Percentiles rank a stretch among this genome's conserved stretches.
Conservation (phyloP, 139 green algal genomes). For the Spirogloea muscicola region DNA sequence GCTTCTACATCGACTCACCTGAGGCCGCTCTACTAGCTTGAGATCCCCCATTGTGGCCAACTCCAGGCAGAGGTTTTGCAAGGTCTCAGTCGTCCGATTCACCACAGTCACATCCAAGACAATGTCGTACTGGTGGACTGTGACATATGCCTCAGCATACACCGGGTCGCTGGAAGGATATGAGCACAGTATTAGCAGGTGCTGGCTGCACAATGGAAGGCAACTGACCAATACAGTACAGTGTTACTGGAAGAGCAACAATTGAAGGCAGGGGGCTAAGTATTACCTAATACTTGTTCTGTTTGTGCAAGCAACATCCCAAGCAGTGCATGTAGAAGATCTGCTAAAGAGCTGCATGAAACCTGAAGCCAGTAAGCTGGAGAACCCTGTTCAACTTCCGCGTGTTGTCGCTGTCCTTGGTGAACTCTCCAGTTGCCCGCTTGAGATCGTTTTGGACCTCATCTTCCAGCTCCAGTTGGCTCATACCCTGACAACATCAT, state of each 20-base stretch:
- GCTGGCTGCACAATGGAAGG: no score
- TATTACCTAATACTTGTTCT: no score
- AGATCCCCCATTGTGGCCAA: slow-evolving; percentile 98
- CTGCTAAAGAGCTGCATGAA: no score
- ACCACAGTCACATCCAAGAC: slow-evolving; percentile 92
- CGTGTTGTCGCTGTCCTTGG: slow-evolving; percentile 44
- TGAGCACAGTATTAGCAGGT: no score
- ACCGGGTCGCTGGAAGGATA: slow-evolving; percentile 87
- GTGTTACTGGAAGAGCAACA: no score
- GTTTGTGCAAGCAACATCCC: no score
- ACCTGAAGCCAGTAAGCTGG: slow-evolving; percentile 96
- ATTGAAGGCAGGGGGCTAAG: no score
- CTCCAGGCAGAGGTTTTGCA: slow-evolving; percentile 92
- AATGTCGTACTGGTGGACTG: slow-evolving; percentile 91
- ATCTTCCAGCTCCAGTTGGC: slow-evolving; percentile 87
- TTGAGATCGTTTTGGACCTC: slow-evolving; percentile 73
- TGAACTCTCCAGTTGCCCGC: slow-evolving; percentile 69
- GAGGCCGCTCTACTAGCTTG: slow-evolving; percentile 95
- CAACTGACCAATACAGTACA: no score
- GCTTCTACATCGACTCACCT: no score
- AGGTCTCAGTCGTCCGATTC: slow-evolving; percentile 77
- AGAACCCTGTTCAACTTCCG: slow-evolving; percentile 80
- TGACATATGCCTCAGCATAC: slow-evolving; percentile 90
- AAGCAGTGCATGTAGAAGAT: no score
- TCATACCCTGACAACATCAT: slow-evolving; percentile 45